A percentile compares a stretch with the other conserved stretches of the same genome.
phyloP scores from a whole-genome alignment of 805 yeast genomes.

The Saccharomyces kudriavzevii region DNA sequence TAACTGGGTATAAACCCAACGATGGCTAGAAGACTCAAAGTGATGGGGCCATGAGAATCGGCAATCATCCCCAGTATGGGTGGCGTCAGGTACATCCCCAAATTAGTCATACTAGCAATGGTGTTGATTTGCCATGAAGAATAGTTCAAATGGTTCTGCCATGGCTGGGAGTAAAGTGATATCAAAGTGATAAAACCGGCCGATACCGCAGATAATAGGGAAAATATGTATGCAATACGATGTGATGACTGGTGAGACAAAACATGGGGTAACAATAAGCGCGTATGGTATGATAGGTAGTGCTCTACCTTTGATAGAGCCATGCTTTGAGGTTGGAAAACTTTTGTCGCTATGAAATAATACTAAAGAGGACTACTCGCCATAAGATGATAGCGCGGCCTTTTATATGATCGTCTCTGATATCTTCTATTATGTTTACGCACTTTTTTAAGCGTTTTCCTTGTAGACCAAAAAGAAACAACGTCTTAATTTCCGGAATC shows the following conservation, averaged over 20 bases:
- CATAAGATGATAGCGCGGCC: background rate
- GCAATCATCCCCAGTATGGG: slow-evolving; percentile 78
- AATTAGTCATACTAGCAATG: slow-evolving; percentile 62
- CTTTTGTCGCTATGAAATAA: background rate
- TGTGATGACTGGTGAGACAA: slow-evolving; percentile 37
- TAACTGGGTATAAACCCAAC: slow-evolving; percentile 65
- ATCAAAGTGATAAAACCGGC: slow-evolving; percentile 80
- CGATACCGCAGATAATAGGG: slow-evolving; percentile 58
- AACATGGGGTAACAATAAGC: slow-evolving; percentile 35
- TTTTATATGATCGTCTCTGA: background rate
- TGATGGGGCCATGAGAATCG: slow-evolving; percentile 77
- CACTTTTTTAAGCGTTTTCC: background rate
- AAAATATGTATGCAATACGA: slow-evolving; percentile 44
- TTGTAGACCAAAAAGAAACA: background rate
- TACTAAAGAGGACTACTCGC: background rate
- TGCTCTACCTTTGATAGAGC: slow-evolving; percentile 24
- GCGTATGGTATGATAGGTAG: slow-evolving; percentile 38
- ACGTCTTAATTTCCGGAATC: background rate
- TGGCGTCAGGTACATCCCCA: slow-evolving; percentile 79
- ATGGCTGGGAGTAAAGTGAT: slow-evolving; percentile 67
- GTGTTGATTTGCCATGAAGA: slow-evolving; percentile 62
- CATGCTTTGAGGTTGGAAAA: slow-evolving; percentile 8
- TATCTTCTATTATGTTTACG: background rate
- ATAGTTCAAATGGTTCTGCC: slow-evolving; percentile 51
- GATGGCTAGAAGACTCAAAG: slow-evolving; percentile 54